These are phyloP conservation scores for Colletotrichum chlorophyti DNA, from an alignment of 2,329 filamentous ascomycete genomes.

Conservation along the genomic window DNA sequence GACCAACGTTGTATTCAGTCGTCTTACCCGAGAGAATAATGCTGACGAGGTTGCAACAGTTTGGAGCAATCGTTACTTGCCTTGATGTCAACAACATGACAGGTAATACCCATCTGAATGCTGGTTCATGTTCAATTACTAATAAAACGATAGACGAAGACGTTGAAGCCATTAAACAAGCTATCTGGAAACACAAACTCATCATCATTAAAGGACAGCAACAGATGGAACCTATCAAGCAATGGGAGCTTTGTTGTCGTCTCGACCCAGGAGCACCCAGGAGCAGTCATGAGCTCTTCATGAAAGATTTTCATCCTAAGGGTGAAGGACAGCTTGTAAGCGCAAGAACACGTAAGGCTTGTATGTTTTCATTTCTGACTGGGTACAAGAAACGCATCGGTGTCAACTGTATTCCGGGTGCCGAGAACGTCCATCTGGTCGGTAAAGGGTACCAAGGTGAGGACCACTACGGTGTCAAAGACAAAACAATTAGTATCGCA, in stretches of 20 bases:
- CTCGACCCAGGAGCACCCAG: slow-evolving; percentile 49
- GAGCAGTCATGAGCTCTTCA: slow-evolving; percentile 48
- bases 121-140: background rate
- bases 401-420: slow-evolving; percentile 46
- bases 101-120: slow-evolving; percentile 28
- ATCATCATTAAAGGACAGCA: slow-evolving; percentile 51
- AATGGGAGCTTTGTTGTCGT: slow-evolving; percentile 51
- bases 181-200: slow-evolving; percentile 51
- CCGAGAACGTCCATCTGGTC: slow-evolving; percentile 50
- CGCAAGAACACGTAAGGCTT: background rate
- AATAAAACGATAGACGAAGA: slow-evolving; percentile 38
- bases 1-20: background rate
- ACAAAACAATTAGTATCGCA: slow-evolving; percentile 48
- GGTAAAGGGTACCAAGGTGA: slow-evolving; percentile 53
- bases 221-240: slow-evolving; percentile 46
- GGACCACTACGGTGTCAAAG: slow-evolving; percentile 51
- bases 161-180: slow-evolving; percentile 42
- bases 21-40: no score
- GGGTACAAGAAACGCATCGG: slow-evolving; percentile 36
- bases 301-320: slow-evolving; percentile 47
- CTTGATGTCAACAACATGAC: slow-evolving; percentile 45
- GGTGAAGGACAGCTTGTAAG: slow-evolving; percentile 45
- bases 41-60: slow-evolving; percentile 44
- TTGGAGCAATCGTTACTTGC: slow-evolving; percentile 43
- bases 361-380: background rate